Evolutionary conservation across 129 eudicot genomes (phyloP).

Genomic region (Artemisia argyi): DNA sequence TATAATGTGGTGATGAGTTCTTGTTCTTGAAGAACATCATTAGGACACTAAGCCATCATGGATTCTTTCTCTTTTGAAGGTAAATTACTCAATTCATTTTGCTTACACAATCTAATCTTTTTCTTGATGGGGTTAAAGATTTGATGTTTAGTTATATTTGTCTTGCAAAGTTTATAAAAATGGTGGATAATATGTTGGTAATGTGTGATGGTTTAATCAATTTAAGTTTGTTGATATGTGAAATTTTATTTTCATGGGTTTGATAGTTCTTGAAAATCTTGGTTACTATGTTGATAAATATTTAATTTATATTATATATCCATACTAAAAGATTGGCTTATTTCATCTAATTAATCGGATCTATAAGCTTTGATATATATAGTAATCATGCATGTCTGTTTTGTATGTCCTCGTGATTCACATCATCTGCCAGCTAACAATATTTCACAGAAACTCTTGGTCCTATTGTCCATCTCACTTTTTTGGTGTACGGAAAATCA

Average conservation of each 20-base stretch:
- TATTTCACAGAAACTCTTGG: slow-evolving; percentile 26
- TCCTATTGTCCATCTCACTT: slow-evolving; percentile 24
- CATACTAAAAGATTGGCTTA: neutral
- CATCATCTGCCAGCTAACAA: slow-evolving; percentile 32
- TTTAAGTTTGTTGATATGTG: no score
- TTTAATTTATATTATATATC: slow-evolving; percentile 1
- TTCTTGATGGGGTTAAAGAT: slow-evolving; percentile 20
- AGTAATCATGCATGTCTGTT: slow-evolving; percentile 22
- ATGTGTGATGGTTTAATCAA: no score
- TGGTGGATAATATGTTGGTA: no score
- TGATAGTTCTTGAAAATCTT: slow-evolving; percentile 10
- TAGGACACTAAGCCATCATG: slow-evolving; percentile 22
- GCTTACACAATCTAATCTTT: slow-evolving; percentile 16
- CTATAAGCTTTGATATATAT: slow-evolving; percentile 15
- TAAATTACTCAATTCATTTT: slow-evolving; percentile 21
- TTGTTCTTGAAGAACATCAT: slow-evolving; percentile 26
- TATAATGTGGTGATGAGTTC: slow-evolving; percentile 33
- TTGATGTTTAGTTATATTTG: neutral
- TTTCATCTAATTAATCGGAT: slow-evolving; percentile 33
- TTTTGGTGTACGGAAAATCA: slow-evolving; percentile 15
- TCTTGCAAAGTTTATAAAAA: no score
- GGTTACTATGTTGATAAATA: slow-evolving; percentile 3
- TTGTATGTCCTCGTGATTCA: slow-evolving; percentile 36
- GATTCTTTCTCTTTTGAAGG: slow-evolving; percentile 43
- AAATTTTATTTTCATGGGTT: slow-evolving; percentile 19